A percentile compares a stretch with the other conserved stretches of the same genome.
These are phyloP conservation scores for Smallanthus sonchifolius DNA, from an alignment of 129 eudicot species.

Conservation along the genomic window DNA sequence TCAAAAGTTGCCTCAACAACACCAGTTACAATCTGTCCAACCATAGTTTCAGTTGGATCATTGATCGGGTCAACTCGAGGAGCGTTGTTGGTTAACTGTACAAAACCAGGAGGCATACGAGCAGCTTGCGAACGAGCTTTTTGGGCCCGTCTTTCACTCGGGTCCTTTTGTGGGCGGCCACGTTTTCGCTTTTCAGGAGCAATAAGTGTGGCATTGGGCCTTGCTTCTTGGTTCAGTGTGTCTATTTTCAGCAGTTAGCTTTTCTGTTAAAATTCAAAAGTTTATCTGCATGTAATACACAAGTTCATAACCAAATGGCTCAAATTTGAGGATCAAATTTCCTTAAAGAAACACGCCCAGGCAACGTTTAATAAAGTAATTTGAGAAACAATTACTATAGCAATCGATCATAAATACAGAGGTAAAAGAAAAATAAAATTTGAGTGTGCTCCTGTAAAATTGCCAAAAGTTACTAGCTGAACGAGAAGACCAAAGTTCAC, in stretches of 20 bases:
- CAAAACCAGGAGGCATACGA: conserved; percentile 47
- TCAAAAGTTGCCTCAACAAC: conserved; percentile 80
- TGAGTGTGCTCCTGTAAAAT: conserved; percentile 27
- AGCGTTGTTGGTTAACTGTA: conserved; percentile 26
- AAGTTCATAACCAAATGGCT: conserved; percentile 15
- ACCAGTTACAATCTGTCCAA: conserved; percentile 75
- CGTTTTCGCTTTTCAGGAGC: conserved; percentile 61
- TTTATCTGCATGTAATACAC: conserved; percentile 8
- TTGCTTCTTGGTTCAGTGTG: conserved; percentile 38
- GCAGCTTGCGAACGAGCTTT: conserved; percentile 33
- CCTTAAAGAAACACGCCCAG: background rate
- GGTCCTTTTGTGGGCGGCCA: conserved; percentile 87
- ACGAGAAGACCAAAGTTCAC: background rate
- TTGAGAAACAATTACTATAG: background rate
- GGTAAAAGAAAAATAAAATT: background rate
- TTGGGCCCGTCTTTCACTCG: conserved; percentile 37
- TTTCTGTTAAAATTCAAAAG: conserved; percentile 12
- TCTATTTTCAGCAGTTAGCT: conserved; percentile 40
- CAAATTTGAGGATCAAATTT: background rate
- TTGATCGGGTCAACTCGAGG: conserved; percentile 31
- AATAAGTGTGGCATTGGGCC: conserved; percentile 28
- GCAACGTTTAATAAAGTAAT: background rate
- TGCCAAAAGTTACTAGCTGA: background rate
- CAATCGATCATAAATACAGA: background rate
- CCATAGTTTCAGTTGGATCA: conserved; percentile 39